Evolutionary conservation across 306 rosid species (phyloP), one percentile per base, ranked within the genome.

Genomic region (Lathyrus aphaca): DNA sequence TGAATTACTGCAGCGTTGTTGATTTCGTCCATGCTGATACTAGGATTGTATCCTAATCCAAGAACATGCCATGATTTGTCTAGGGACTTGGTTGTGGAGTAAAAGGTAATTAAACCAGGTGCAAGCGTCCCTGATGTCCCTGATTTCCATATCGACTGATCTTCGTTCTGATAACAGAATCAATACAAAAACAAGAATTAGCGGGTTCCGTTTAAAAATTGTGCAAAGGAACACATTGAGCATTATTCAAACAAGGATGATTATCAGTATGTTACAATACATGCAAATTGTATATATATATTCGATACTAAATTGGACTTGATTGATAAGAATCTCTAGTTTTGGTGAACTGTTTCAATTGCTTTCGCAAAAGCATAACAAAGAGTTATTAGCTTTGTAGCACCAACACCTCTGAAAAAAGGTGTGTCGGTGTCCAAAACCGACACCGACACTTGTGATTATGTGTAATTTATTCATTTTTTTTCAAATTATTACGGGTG

Each of bases 41-140:
- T 87, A 55, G 99, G 99, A 79, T 95, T 95, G 86, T 89, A 95
- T 35, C 99, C 97, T 54, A 95, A 86, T 29, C 97, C 99, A n/a
- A 86, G 99, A 42, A 95, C 99, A 35, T 95, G 99, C 99, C 99
- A 95, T 42, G 97, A 89, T 85, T 89, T 95, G 84, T 95, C 97
- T 78, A 95, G 68, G 27, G 97, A 89, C 85, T 91, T 95, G 38
- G 97, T 91, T 61, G 86, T 67, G 13, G 97, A 80, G 87, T 91
- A 91, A 81, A 91, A 95, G 71, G 96, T 91, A 79, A 95, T 80
- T 85, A 95, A 77, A 71, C 96, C 96, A 5, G 96, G 92, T 5
- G 99, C 74, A 55, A 86, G 86, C 6, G 89, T 84, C 77, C 96
- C 92, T 5, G 59, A 55, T 57, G 89, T 84, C 77, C 96, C 92